Base-by-base conservation (phyloP, 176 grass and related monocot genomes). In the Elaeis guineensis region DNA sequence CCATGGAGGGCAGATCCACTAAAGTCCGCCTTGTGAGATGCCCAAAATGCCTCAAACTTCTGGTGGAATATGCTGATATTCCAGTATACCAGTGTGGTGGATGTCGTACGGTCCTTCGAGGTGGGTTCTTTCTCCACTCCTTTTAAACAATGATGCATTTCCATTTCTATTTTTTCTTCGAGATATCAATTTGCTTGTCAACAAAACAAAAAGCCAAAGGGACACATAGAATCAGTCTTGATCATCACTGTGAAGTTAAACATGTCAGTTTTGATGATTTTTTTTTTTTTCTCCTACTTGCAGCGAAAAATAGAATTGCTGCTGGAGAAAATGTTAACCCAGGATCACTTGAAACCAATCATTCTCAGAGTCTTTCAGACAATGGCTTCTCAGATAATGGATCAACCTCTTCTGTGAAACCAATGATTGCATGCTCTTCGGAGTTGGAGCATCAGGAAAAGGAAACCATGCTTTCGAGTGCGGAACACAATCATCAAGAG, bases 21-120 rank as follows among this genome's bases (percentile, higher is more conserved):
- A 89, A 82, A 57, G 59, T 95, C 60, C 85, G 89, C 35, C 83
- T 98, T 8, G 94, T 98, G 17, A 89, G 84, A 70, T 98, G 94
- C 56, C 93, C 94, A 0, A 89, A 72, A 75, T 98, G 94, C 57
- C 68, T 67, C 19, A 79, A 89, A 72, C 81, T 98, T 79, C 79
- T 98, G 14, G 83, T 98, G 1, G 88, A 98, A 62, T 89, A 98
- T 51, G 74, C 88, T 0, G 71, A 67, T 73, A 79, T 92, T 85
- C 48, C 88, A 5, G 64, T 98, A 49, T 98, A 98, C 76, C 71
- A 89, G 19, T 98, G 94, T 3, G 94, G 88, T 7, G 79, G 84
- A 50, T 89, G 94, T 0, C 23, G 50, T 21, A 74, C 74, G 3
- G 67, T 76, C 55, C 94, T 98, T 70, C 90, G 69, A 80, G 88